Evolutionary conservation across 2,329 filamentous ascomycete species (phyloP).

Genomic region (Aspergillus candidus): DNA sequence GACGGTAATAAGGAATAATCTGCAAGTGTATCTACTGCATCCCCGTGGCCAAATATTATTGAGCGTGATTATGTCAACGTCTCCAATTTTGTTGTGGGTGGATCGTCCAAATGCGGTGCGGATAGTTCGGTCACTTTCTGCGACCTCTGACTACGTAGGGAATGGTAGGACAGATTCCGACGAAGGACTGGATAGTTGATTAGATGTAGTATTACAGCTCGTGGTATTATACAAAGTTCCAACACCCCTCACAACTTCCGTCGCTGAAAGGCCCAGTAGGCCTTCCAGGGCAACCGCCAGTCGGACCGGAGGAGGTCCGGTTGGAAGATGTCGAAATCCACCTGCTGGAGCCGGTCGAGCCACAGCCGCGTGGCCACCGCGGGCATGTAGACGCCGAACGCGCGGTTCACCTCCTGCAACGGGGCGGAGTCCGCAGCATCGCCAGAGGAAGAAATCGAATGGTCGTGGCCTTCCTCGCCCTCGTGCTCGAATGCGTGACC

Average conservation of each 20-base stretch:
- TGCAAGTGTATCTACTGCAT: too few relatives aligned
- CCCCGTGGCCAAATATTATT: too few relatives aligned
- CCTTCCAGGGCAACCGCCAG: conserved; percentile 83
- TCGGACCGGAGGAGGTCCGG: conserved; percentile 57
- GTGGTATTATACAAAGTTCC: too few relatives aligned
- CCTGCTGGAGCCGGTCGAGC: conserved; percentile 67
- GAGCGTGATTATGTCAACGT: too few relatives aligned
- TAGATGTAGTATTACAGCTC: too few relatives aligned
- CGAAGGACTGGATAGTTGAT: too few relatives aligned
- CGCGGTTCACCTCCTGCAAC: conserved; percentile 54
- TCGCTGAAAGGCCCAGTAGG: conserved; percentile 56
- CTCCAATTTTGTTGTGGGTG: too few relatives aligned
- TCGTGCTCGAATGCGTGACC: conserved; percentile 88
- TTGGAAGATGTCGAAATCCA: conserved; percentile 77
- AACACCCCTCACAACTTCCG: conserved; percentile 41
- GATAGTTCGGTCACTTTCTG: too few relatives aligned
- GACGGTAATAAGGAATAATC: too few relatives aligned
- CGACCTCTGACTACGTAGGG: too few relatives aligned
- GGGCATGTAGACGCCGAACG: conserved; percentile 75
- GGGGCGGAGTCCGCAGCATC: conserved; percentile 13
- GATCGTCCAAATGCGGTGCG: too few relatives aligned
- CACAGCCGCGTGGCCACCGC: conserved; percentile 72
- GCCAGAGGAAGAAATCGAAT: conserved; percentile 25
- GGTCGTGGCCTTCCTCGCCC: conserved; percentile 63
- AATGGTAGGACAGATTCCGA: too few relatives aligned